Conservation (phyloP, 75 land plant genomes). For the Cryptomeria japonica region DNA sequence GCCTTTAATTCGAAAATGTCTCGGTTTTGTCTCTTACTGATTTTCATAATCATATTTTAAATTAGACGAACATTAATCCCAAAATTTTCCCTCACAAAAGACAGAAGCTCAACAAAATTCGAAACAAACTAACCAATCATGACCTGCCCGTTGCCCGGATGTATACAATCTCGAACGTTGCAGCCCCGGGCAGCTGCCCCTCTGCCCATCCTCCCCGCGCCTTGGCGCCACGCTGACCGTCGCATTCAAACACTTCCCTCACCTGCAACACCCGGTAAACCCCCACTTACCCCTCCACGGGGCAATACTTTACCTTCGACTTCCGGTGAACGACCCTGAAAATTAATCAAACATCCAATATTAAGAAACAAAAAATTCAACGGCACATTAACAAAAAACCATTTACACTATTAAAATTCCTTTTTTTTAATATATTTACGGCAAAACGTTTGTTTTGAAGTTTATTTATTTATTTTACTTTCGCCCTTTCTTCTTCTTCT, state of each 20-base stretch:
- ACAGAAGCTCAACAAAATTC: not conserved
- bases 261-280: constrained; percentile 3
- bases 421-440: no score
- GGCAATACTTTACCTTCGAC: not conserved
- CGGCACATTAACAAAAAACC: not conserved
- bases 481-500: not conserved
- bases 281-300: not conserved
- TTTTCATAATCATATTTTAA: no score
- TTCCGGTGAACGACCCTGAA: not conserved
- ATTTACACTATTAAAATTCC: no score
- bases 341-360: constrained; percentile 1
- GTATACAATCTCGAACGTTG: not conserved
- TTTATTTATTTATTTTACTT: not conserved
- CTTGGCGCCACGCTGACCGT: constrained; percentile 15
- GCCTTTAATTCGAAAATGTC: no score
- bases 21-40: no score
- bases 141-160: not conserved
- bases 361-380: not conserved
- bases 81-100: constrained; percentile 1
- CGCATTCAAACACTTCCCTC: not conserved
- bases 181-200: not conserved
- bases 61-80: not conserved
- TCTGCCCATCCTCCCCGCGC: not conserved
- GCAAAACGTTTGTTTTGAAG: no score
- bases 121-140: not conserved